Conservation (phyloP, 768 basidiomycete species). For the Suillus sp. region DNA sequence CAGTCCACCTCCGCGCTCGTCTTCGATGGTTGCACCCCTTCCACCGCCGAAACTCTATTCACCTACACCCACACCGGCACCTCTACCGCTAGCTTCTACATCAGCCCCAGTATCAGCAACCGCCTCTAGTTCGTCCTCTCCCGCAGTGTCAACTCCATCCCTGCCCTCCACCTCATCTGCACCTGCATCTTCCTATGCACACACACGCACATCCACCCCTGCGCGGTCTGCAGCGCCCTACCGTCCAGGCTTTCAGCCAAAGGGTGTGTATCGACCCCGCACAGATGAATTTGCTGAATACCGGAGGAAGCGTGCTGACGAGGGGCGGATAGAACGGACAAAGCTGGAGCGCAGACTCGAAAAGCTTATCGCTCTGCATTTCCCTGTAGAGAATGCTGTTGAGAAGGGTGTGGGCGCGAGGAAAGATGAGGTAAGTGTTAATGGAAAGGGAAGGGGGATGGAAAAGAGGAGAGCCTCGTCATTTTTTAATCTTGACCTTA, state of each 20-base stretch:
- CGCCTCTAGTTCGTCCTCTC: conserved; percentile 21
- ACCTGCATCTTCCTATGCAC: conserved; percentile 28
- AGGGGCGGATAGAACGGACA: conserved; percentile 73
- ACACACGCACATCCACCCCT: conserved; percentile 19
- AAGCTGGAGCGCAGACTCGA: conserved; percentile 86
- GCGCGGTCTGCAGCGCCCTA: conserved; percentile 60
- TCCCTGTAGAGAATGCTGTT: conserved; percentile 39
- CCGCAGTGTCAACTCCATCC: conserved; percentile 20
- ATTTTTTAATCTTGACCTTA: conserved; percentile 74
- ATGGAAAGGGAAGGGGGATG: conserved; percentile 11
- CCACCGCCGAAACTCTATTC: conserved; percentile 19
- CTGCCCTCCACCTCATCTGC: conserved; percentile 19
- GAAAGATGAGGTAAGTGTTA: conserved; percentile 16
- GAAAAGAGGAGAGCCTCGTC: conserved; percentile 57
- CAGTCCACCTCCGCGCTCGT: conserved; percentile 17
- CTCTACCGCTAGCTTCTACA: conserved; percentile 9
- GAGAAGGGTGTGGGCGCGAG: conserved; percentile 15
- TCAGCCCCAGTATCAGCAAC: conserved; percentile 17
- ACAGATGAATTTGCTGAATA: conserved; percentile 76
- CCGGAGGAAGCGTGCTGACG: conserved; percentile 41
- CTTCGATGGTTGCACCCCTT: conserved; percentile 17
- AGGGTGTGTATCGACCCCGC: conserved; percentile 73
- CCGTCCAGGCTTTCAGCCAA: conserved; percentile 91
- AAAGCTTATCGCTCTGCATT: conserved; percentile 80
- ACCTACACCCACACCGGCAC: conserved; percentile 8